These are phyloP conservation scores for Talaromyces albobiverticillius DNA, from an alignment of 2,329 filamentous ascomycete genomes.

Conservation along the genomic window DNA sequence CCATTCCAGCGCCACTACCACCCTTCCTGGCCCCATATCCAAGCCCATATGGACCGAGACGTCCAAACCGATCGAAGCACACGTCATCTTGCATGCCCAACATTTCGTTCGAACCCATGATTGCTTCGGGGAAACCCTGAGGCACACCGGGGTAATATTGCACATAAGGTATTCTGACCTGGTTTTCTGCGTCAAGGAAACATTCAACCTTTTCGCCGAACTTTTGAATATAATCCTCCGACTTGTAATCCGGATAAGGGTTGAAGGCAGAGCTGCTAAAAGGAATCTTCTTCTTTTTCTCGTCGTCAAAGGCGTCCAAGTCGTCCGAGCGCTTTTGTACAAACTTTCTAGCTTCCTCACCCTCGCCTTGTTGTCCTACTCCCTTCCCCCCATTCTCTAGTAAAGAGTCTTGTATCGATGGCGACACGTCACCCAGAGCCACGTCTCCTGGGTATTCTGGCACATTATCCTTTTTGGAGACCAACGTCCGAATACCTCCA, in stretches of 20 bases:
- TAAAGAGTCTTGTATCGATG: constrained; percentile 4
- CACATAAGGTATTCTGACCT: constrained; percentile 63
- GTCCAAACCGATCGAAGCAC: constrained; percentile 89
- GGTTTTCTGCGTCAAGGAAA: constrained; percentile 69
- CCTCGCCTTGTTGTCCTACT: constrained; percentile 36
- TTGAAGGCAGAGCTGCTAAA: constrained; percentile 56
- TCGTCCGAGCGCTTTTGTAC: constrained; percentile 11
- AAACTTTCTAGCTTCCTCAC: constrained; percentile 29
- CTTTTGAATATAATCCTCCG: constrained; percentile 53
- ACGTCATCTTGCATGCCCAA: constrained; percentile 77
- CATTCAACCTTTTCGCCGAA: constrained; percentile 68
- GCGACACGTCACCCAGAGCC: constrained; percentile 50
- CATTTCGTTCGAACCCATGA: constrained; percentile 82
- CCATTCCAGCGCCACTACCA: constrained; percentile 79
- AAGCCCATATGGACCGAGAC: constrained; percentile 83
- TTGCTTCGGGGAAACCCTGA: constrained; percentile 77
- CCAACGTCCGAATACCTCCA: constrained; percentile 74
- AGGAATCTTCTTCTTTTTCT: neutral
- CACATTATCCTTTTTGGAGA: constrained; percentile 62
- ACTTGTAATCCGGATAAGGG: constrained; percentile 66
- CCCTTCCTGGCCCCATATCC: constrained; percentile 78
- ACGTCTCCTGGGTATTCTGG: constrained; percentile 73
- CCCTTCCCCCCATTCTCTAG: constrained; percentile 30
- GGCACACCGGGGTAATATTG: constrained; percentile 75
- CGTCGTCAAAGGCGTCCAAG: neutral